Conservation (phyloP, 108 stramenopile genomes). For the Seminavis robusta region DNA sequence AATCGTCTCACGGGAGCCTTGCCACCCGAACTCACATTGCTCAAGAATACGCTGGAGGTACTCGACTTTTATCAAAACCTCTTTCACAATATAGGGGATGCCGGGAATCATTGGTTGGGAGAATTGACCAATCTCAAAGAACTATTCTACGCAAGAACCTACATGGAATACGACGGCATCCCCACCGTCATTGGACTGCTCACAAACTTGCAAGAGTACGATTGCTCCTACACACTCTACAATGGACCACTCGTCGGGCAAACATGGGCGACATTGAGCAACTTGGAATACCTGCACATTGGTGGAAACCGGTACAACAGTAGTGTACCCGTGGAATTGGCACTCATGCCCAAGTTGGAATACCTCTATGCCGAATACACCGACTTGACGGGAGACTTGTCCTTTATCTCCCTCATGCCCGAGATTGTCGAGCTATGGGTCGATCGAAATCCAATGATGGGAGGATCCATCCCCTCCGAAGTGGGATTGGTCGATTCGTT, state of each 20-base stretch:
- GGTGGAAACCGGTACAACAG: constrained; percentile 37
- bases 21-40: constrained; percentile 18
- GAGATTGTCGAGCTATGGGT: constrained; percentile 40
- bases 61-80: constrained; percentile 31
- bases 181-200: not conserved
- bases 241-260: not conserved
- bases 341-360: constrained; percentile 26
- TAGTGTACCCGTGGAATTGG: constrained; percentile 18
- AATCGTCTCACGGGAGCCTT: constrained; percentile 39
- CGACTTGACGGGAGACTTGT: constrained; percentile 27
- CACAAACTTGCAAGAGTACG: not conserved
- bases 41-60: constrained; percentile 12
- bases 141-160: not conserved
- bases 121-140: constrained; percentile 10
- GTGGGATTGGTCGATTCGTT: constrained; percentile 10
- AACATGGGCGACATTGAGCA: too few relatives aligned
- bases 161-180: constrained; percentile 6
- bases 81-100: constrained; percentile 41
- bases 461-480: constrained; percentile 32
- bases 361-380: constrained; percentile 33
- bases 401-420: constrained; percentile 21
- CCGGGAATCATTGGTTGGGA: constrained; percentile 33
- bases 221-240: constrained; percentile 1
- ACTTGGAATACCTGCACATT: constrained; percentile 33
- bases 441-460: constrained; percentile 29